Conservation (phyloP, 2,329 filamentous ascomycete genomes). For the Arthrobotrys iridis region DNA sequence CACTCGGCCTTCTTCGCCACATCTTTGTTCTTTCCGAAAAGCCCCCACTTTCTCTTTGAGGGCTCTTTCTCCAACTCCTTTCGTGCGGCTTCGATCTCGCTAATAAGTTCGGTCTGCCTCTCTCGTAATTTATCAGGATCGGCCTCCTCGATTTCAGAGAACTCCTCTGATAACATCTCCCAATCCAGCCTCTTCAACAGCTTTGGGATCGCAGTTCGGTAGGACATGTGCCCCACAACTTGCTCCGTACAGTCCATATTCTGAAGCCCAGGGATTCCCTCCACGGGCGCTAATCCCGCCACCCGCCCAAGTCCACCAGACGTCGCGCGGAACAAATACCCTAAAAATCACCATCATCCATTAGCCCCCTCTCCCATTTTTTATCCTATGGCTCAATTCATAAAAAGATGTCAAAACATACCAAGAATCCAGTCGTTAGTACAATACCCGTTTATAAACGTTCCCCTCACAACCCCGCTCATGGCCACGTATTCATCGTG, state of each 20-base stretch:
- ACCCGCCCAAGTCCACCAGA: conserved; percentile 86
- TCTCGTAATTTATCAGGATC: conserved; percentile 62
- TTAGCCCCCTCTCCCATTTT: not conserved
- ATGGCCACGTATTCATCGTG: conserved; percentile 78
- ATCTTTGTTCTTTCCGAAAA: conserved; percentile 85
- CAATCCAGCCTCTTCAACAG: conserved; percentile 73
- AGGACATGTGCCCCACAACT: conserved; percentile 75
- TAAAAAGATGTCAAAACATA: conserved; percentile 67
- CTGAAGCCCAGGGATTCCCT: conserved; percentile 73
- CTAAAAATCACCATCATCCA: conserved; percentile 58
- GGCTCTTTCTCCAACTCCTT: conserved; percentile 54
- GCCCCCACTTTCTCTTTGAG: conserved; percentile 54
- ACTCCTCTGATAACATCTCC: conserved; percentile 61
- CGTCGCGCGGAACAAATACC: conserved; percentile 93
- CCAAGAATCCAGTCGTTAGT: conserved; percentile 87
- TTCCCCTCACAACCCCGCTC: conserved; percentile 78
- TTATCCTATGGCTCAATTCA: not conserved
- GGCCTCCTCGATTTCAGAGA: conserved; percentile 50
- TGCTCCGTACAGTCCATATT: conserved; percentile 74
- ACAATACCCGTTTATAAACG: conserved; percentile 87
- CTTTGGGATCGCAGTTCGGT: conserved; percentile 73
- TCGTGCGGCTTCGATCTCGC: conserved; percentile 50
- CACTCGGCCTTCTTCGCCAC: conserved; percentile 62
- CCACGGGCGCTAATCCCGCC: conserved; percentile 78
- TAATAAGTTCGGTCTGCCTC: conserved; percentile 44